phyloP scores from a whole-genome alignment of 768 basidiomycete genomes.

The Omphalotus guepiniiformis region DNA sequence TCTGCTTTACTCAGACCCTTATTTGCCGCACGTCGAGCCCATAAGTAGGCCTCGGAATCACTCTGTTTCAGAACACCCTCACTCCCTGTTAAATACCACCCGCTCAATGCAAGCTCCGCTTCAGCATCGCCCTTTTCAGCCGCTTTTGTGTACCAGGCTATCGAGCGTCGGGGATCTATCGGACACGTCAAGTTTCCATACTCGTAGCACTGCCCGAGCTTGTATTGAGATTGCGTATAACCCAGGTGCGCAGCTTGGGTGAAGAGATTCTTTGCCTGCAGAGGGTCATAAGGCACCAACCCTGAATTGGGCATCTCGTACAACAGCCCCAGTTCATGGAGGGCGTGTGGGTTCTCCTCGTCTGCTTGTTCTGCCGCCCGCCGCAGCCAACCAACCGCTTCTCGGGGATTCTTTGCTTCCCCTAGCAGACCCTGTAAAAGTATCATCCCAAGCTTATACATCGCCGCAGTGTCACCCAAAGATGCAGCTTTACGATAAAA shows the following conservation, averaged over 20 bases:
- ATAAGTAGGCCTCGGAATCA: slow-evolving; percentile 97
- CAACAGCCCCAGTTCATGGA: slow-evolving; percentile 90
- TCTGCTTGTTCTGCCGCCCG: slow-evolving; percentile 97
- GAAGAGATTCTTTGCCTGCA: slow-evolving; percentile 79
- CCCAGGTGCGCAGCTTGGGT: slow-evolving; percentile 91
- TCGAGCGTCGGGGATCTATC: slow-evolving; percentile 88
- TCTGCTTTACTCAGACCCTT: slow-evolving; percentile 96
- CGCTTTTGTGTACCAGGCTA: slow-evolving; percentile 98
- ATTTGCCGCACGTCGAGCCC: slow-evolving; percentile 95
- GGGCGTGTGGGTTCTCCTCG: slow-evolving; percentile 95
- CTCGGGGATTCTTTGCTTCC: slow-evolving; percentile 81
- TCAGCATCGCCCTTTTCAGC: slow-evolving; percentile 95
- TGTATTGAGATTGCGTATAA: slow-evolving; percentile 91
- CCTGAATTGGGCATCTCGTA: slow-evolving; percentile 68
- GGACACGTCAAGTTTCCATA: slow-evolving; percentile 87
- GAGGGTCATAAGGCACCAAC: slow-evolving; percentile 74
- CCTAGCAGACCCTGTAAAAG: slow-evolving; percentile 80
- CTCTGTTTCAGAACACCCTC: slow-evolving; percentile 97
- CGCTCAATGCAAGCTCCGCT: slow-evolving; percentile 92
- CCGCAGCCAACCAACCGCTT: slow-evolving; percentile 92
- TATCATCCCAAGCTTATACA: slow-evolving; percentile 99
- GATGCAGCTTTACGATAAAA: slow-evolving; percentile 98
- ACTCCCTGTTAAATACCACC: slow-evolving; percentile 96
- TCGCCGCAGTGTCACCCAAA: slow-evolving; percentile 93
- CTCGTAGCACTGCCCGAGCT: slow-evolving; percentile 93